Evolutionary conservation across 768 basidiomycete genomes (phyloP), one percentile per base, ranked within the genome.

Genomic region (Mycena alexandri): DNA sequence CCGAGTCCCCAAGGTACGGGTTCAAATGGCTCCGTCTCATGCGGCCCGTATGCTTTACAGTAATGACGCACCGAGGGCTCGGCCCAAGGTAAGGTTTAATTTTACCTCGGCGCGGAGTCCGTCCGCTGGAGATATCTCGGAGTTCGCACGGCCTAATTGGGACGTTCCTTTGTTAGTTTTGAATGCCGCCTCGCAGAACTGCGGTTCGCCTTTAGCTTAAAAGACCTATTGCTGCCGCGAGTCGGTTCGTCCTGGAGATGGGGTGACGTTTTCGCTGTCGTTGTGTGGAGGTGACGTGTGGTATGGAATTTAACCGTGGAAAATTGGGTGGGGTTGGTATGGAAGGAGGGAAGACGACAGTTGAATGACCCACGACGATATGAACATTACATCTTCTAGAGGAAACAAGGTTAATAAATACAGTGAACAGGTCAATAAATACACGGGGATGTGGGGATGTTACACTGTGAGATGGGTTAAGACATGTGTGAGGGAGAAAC

Each of bases 31-130:
- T 63, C 17, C 7, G 38, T 36, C 42, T 22, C 63, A 51, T 41
- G 56, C 33, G 63, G 56, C 43, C 2, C 29, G 33, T 21, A 29
- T 46, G 50, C 64, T n/a, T 48, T 59, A n/a, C n/a, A n/a, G n/a
- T n/a, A 53, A 59, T 59, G 64, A 43, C 64, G 64, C 56, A 65
- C 64, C 64, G 64, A 65, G 46, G 17, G 33, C 41, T 34, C 63
- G 50, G 48, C 42, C n/a, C 36, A 54, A 25, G 38, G 41, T 42
- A 61, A 41, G 41, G 38, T 34, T 65, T 25, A 56, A 43, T 38
- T 43, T 57, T 38, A 41, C 58, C n/a, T 42, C 42, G 46, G 34
- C 16, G 2, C 29, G 36, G 29, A 17, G 52, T 10, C 43, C 29
- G 29, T 38, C 10, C 6, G 52, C 2, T 8, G 52, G 24, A 54